Conservation (phyloP, 805 yeast species). For the Blastobotrys attinorum region DNA sequence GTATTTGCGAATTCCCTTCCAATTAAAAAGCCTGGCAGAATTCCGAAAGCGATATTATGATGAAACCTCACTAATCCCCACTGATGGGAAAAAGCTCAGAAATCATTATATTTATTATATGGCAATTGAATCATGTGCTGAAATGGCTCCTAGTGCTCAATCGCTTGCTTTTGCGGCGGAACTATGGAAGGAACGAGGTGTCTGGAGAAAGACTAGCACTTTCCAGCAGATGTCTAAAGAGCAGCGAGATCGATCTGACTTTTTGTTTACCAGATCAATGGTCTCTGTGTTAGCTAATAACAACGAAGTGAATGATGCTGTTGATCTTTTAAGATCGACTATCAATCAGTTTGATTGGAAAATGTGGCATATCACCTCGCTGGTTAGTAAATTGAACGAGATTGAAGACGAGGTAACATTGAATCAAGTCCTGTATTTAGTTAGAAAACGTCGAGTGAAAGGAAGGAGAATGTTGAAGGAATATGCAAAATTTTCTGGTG, state of each 20-base stretch:
- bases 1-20: constrained; percentile 42
- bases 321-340: constrained; percentile 58
- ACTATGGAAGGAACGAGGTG: constrained; percentile 76
- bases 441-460: neutral
- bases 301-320: constrained; percentile 58
- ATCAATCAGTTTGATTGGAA: constrained; percentile 63
- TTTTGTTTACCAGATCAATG: constrained; percentile 67
- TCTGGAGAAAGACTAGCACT: constrained; percentile 46
- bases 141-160: constrained; percentile 30
- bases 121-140: constrained; percentile 58
- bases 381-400: neutral
- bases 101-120: constrained; percentile 47
- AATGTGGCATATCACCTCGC: neutral
- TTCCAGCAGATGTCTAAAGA: constrained; percentile 38
- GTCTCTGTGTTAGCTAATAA: constrained; percentile 48
- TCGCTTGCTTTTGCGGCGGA: constrained; percentile 52
- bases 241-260: constrained; percentile 43
- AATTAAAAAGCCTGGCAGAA: constrained; percentile 31
- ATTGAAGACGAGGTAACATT: neutral
- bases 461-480: neutral
- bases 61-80: constrained; percentile 28
- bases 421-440: neutral
- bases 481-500: neutral
- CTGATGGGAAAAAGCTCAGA: constrained; percentile 28
- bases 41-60: constrained; percentile 31